Evolutionary conservation across 331 rosid genomes (phyloP), one percentile per base, ranked within the genome.

Genomic region (Ulmus americana): DNA sequence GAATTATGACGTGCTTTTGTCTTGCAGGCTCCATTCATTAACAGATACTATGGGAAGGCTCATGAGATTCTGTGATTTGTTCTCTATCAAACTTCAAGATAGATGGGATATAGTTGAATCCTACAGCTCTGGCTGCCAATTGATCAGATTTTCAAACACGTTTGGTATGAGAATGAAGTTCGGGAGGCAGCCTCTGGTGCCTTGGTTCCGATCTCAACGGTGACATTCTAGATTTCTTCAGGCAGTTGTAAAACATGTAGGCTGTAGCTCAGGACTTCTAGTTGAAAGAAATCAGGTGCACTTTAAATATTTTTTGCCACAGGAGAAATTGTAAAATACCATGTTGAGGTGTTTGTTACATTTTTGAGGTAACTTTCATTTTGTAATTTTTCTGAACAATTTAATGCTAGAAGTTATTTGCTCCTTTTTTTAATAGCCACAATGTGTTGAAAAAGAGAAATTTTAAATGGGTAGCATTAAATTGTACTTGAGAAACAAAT

Each of bases 41-140:
- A 90, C 80, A 75, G 95, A 84, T 90, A 87, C 63, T 85, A 84
- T 0, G 97, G 97, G 51, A 90, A 83, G 78, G 97, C 95, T 73
- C 97, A 90, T 4, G 88, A 85, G 76, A 70, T 90, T 71, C 88
- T 90, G 71, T 84, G 82, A 90, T 78, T 47, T 66, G 59, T 53
- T 55, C 42, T 10, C 12, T 16, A 22, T 61, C 47, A 38, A 48
- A 50, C 61, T 10, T 51, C 55, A n/a, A 3, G 16, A 69, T 28
- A 60, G 61, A 5, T 44, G 65, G 5, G 11, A 15, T 5, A 10
- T 15, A 28, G 57, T 35, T 59, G 39, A 62, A 39, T 78, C 58
- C 63, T 54, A 28, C 35, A 28, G 35, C 45, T 66, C 39, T 40
- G 72, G 70, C 65, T 46, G 52, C 70, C 64, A 59, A 52, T 16